phyloP scores from a whole-genome alignment of 2,329 filamentous ascomycete species.

The Ceratocystis alfenasii region DNA sequence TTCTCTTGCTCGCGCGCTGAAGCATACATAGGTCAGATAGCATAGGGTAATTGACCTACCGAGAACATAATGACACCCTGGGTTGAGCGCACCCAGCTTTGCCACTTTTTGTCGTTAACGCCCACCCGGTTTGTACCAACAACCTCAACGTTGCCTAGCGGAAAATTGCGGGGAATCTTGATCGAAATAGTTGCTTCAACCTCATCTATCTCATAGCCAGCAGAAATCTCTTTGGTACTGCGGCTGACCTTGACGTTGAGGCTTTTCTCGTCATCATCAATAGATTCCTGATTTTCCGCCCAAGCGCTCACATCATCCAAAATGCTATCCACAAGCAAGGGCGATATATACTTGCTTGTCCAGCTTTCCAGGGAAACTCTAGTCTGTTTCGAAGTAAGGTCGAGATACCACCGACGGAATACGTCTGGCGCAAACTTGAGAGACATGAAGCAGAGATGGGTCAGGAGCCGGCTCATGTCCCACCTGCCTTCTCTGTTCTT shows the following conservation, averaged over 20 bases:
- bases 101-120: slow-evolving; percentile 85
- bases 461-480: slow-evolving; percentile 70
- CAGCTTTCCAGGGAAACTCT: slow-evolving; percentile 67
- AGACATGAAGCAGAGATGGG: slow-evolving; percentile 74
- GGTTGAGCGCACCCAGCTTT: slow-evolving; percentile 75
- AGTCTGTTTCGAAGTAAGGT: slow-evolving; percentile 69
- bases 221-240: slow-evolving; percentile 62
- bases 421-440: slow-evolving; percentile 66
- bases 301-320: slow-evolving; percentile 58
- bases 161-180: slow-evolving; percentile 67
- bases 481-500: slow-evolving; percentile 43
- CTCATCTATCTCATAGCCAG: slow-evolving; percentile 80
- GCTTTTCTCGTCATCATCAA: slow-evolving; percentile 38
- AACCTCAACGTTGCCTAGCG: slow-evolving; percentile 66
- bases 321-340: slow-evolving; percentile 52
- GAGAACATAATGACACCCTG: slow-evolving; percentile 90
- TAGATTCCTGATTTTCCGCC: slow-evolving; percentile 43
- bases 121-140: slow-evolving; percentile 70
- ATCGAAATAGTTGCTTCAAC: slow-evolving; percentile 73
- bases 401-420: slow-evolving; percentile 74
- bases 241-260: slow-evolving; percentile 59
- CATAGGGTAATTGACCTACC: slow-evolving; percentile 31
- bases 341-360: slow-evolving; percentile 75
- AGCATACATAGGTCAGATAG: background rate
- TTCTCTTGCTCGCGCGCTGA: background rate